Evolutionary conservation across 768 basidiomycete species (phyloP), one percentile per base, ranked within the genome.

Genomic region (Hydnum rufescens): DNA sequence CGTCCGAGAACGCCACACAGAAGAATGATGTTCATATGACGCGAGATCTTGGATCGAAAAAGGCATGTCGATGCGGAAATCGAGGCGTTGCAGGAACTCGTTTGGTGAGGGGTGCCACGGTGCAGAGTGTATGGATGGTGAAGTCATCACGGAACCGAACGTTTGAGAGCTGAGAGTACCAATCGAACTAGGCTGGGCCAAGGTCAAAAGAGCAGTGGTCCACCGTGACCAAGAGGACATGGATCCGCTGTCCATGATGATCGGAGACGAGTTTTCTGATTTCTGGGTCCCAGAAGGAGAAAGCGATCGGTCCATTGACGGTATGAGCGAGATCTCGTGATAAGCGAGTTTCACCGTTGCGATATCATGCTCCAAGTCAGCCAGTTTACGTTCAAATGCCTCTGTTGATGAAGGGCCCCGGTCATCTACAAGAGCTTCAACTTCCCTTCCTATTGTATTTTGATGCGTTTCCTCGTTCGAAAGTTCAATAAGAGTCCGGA

Each of bases 361-460:
- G 42, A 86, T 76, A 61, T 88, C 85, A 55, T 86, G 80, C 55
- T 82, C 70, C 19, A 85, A 70, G 58, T 86, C 80, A 22, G 73
- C 78, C 53, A 85, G 62, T 62, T 85, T 87, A 39, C 66, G 66
- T 48, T 61, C 59, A 56, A 86, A 77, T 32, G 59, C 36, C 67
- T 0, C 80, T 78, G 30, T 71, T 66, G 0, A 77, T 64, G 55
- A 82, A 85, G 0, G 67, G 69, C 44, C 25, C 34, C 8, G 19
- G 8, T 39, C 34, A 39, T 39, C 34, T 39, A 39, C 8, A 39
- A 39, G 19, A 19, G 34, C 55, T 56, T 74, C 71, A 4, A 77
- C 60, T 71, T 3, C 55, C n/a, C 65, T 26, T 57, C 61, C 50
- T 65, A n/a, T n/a, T n/a, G n/a, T n/a, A n/a, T n/a, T n/a, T 22